These are phyloP conservation scores for Capsicum rhomboideum DNA, from an alignment of 257 asterid genomes.

Conservation along the genomic window DNA sequence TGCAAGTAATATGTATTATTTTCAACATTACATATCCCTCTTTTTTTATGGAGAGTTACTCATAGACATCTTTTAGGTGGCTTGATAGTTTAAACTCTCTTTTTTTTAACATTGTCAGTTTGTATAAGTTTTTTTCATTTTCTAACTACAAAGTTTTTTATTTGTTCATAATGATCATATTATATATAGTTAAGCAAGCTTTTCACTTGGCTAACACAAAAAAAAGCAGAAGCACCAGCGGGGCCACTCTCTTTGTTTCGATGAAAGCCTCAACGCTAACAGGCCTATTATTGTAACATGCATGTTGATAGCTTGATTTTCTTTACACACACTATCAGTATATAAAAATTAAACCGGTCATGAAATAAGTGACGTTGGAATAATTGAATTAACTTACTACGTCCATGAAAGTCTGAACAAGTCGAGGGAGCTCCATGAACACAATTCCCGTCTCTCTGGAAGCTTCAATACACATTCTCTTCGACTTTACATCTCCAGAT, in stretches of 20 bases:
- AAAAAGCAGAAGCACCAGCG: not conserved
- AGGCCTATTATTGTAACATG: not conserved
- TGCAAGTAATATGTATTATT: not conserved
- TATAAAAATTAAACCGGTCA: not conserved
- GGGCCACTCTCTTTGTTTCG: not conserved
- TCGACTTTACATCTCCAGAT: constrained; percentile 13
- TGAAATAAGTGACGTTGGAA: not conserved
- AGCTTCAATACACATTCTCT: constrained; percentile 51
- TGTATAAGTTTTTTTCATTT: not conserved
- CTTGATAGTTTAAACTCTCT: too few relatives aligned
- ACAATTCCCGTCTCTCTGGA: constrained; percentile 62
- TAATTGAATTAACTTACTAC: constrained; percentile 30
- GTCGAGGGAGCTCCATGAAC: constrained; percentile 50
- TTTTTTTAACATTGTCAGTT: not conserved
- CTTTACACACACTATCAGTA: not conserved
- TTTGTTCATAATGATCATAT: not conserved
- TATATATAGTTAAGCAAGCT: not conserved
- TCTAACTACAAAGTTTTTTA: not conserved
- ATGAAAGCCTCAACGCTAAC: not conserved
- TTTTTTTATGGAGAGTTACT: not conserved
- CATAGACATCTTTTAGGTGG: not conserved
- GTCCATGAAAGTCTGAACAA: constrained; percentile 69
- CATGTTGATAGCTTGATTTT: not conserved
- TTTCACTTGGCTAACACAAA: not conserved
- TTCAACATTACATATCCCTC: not conserved